Conservation (phyloP, 768 basidiomycete genomes). For the Lyophyllum shimeji region DNA sequence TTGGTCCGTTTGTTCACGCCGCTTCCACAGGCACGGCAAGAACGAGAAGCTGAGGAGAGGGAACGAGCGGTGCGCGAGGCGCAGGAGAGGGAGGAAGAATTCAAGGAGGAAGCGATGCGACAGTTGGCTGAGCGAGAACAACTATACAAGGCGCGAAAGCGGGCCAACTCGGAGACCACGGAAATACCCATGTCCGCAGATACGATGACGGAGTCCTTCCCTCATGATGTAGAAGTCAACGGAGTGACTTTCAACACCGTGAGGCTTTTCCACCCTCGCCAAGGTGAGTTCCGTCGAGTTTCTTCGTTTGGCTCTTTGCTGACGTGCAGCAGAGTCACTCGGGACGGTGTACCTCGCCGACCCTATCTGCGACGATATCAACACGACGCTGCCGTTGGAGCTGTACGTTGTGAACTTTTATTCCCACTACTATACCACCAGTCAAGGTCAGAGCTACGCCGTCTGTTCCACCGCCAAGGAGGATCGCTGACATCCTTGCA, state of each 20-base stretch:
- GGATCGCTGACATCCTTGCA: conserved; percentile 15
- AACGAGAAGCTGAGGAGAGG: conserved; percentile 57
- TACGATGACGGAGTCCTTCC: conserved; percentile 62
- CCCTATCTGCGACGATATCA: conserved; percentile 67
- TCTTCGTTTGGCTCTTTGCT: not conserved
- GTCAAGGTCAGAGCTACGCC: conserved; percentile 45
- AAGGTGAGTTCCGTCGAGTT: conserved; percentile 41
- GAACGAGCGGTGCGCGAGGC: conserved; percentile 54
- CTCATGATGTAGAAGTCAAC: conserved; percentile 52
- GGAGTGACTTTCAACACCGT: conserved; percentile 64
- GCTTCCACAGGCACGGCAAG: conserved; percentile 46
- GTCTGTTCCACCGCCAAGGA: not conserved
- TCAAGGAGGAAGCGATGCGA: conserved; percentile 62
- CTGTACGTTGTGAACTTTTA: conserved; percentile 66
- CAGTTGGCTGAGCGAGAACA: conserved; percentile 56
- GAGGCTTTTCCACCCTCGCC: conserved; percentile 69
- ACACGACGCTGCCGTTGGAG: conserved; percentile 59
- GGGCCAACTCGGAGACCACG: conserved; percentile 71
- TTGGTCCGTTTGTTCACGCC: not conserved
- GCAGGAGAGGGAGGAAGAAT: conserved; percentile 62
- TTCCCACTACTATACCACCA: conserved; percentile 65
- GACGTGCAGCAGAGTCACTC: conserved; percentile 45
- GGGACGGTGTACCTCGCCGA: conserved; percentile 74
- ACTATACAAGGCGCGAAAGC: conserved; percentile 53
- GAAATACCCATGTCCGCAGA: conserved; percentile 54